Evolutionary conservation across 192 early-diverging fungal genomes (phyloP).

Genomic region (Allomyces macrogynus): DNA sequence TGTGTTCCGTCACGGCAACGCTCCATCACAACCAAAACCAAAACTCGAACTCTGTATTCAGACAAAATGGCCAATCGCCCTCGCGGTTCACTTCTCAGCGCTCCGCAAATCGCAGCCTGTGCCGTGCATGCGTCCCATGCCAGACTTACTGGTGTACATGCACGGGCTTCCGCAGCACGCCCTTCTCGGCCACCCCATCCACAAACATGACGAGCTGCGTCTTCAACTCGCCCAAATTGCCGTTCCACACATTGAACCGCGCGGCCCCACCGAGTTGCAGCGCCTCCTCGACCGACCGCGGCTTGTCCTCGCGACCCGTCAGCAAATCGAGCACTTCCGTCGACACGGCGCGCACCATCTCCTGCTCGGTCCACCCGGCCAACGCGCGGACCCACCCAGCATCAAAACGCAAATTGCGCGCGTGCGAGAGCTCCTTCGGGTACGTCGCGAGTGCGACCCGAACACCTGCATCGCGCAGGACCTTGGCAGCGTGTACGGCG

Average conservation of each 20-base stretch:
- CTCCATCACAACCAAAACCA: too few species aligned
- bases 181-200: not conserved
- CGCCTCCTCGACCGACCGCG: not conserved
- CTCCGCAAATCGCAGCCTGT: too few species aligned
- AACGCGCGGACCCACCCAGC: not conserved
- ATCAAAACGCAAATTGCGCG: not conserved
- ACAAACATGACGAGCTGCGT: not conserved
- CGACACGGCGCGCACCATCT: not conserved
- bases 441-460: constrained; percentile 52
- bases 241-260: constrained; percentile 1
- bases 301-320: not conserved
- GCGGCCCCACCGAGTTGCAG: not conserved
- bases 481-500: constrained; percentile 30
- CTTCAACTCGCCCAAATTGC: not conserved
- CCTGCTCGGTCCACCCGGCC: not conserved
- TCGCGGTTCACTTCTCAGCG: too few species aligned
- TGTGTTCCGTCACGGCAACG: too few species aligned
- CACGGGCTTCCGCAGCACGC: not conserved
- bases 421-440: constrained; percentile 7
- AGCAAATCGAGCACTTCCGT: not conserved
- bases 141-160: not conserved
- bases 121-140: too few species aligned
- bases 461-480: constrained; percentile 43
- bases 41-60: too few species aligned
- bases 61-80: too few species aligned